phyloP scores from a whole-genome alignment of 2,329 filamentous ascomycete genomes.

The Nemania diffusa region DNA sequence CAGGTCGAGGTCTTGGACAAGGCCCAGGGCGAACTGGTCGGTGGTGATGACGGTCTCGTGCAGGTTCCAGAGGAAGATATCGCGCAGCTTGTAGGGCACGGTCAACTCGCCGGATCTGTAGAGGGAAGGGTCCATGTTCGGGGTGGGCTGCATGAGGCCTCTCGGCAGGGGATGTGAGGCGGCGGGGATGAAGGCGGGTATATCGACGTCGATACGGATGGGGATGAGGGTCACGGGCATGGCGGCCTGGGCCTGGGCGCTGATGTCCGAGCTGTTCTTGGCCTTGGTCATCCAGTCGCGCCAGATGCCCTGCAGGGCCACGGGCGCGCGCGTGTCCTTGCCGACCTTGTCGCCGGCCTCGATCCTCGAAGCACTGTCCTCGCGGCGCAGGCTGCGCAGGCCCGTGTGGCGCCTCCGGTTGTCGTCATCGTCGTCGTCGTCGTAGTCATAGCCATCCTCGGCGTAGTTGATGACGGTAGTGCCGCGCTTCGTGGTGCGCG shows the following conservation, averaged over 20 bases:
- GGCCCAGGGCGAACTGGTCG: conserved; percentile 90
- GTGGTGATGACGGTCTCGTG: conserved; percentile 95
- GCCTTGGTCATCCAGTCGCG: conserved; percentile 93
- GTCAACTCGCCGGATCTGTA: conserved; percentile 84
- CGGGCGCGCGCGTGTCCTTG: conserved; percentile 81
- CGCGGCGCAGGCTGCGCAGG: conserved; percentile 81
- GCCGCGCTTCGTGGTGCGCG: conserved; percentile 94
- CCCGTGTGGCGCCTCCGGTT: conserved; percentile 83
- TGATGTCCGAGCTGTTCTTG: conserved; percentile 66
- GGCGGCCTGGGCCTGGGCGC: conserved; percentile 72
- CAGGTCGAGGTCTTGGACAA: conserved; percentile 93
- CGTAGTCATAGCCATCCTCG: conserved; percentile 91
- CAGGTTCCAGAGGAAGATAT: conserved; percentile 97
- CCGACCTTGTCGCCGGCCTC: conserved; percentile 80
- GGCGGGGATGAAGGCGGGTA: conserved; percentile 78
- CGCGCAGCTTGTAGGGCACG: conserved; percentile 87
- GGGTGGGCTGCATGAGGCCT: conserved; percentile 73
- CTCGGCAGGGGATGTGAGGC: conserved; percentile 72
- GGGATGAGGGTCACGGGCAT: conserved; percentile 92
- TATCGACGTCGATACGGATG: conserved; percentile 94
- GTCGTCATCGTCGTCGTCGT: conserved; percentile 78
- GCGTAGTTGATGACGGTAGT: conserved; percentile 98
- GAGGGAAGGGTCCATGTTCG: conserved; percentile 66
- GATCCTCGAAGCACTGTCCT: conserved; percentile 72
- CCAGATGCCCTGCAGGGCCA: conserved; percentile 90